Base-by-base conservation (phyloP, 23 red algal species). In the Agarophyton chilense region DNA sequence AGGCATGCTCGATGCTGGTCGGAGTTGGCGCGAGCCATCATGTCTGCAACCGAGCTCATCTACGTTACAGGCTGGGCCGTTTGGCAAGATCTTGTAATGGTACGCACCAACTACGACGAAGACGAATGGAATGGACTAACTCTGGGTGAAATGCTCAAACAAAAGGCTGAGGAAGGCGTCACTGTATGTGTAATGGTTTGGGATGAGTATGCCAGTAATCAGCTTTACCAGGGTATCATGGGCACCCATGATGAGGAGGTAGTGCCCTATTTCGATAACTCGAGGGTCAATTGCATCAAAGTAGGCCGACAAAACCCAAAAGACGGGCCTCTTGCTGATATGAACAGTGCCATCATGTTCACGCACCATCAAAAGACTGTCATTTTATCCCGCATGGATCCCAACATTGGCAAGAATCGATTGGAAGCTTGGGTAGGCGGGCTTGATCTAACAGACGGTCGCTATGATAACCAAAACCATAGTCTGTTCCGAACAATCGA, bases 351-450 rank as follows among this genome's bases (percentile, higher is more conserved):
- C 12, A 58, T 82, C 31, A 72, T 95, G 87, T 95, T 84, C 64
- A 95, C 93, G 9, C 93, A 95, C 66, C 93, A 95, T 54, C 93
- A 95, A 52, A 90, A 95, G 55, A 77, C 82, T 51, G 84, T 84
- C 71, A 34, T 95, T 52, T 2, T 90, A n/a, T 61, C 85, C 16
- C 43, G 79, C 36, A 42, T 42, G 24, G 84, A 95, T 75, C 3
- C 42, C 18, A 49, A 78, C 14, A 51, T 70, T 38, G 92, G 82
- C 7, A 95, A 81, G 80, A 76, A 76, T 60, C 80, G 93, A 25
- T 47, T 95, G 24, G 67, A 90, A 55, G 78, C 93, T 67, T 95
- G 45, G 57, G 72, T 95, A 33, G 93, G 93, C 10, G 93, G 93
- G 35, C 45, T 95, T 5, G 93, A 95, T 63, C 65, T 95, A 32